Base-by-base conservation (phyloP, 2,329 filamentous ascomycete genomes). In the Ophiocordyceps camponoti-saundersi region DNA sequence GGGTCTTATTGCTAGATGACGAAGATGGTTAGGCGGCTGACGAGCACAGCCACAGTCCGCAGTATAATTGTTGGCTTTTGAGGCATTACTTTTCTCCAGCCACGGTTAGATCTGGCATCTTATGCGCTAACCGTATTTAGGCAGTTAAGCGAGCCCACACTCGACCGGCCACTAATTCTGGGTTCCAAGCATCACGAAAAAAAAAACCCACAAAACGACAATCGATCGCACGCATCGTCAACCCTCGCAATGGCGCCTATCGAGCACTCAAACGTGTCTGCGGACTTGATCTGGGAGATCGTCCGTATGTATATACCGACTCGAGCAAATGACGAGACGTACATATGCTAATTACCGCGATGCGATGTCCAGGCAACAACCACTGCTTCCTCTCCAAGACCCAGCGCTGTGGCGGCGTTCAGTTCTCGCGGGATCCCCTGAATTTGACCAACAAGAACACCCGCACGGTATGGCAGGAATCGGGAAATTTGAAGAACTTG, bases 331-430 rank as follows among this genome's bases (percentile, higher is more conserved):
- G 15, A 10, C 23, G 26, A 49, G n/a, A 41, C 32, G 34, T 16
- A 39, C 10, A 16, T 40, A 29, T 21, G 47, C 34, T 40, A 21
- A 42, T 11, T 47, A 2, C 20, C 15, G 32, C 10, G 23, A n/a
- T 34, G 15, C 23, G 45, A 30, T 32, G 20, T 52, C 50, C 63
- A 95, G 89, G 88, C 72, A 72, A 71, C 73, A 80, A 87, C 73
- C 95, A 93, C 74, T 72, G 86, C 65, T 95, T 75, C 79, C 82
- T 95, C 66, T 85, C 90, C 67, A 95, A 95, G 83, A 84, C 86
- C 73, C 82, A 79, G 65, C 69, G 71, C 60, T 75, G 74, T 61
- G 88, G 85, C 63, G 84, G 85, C 66, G 74, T 84, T 59, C 84
- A 85, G 71, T 88, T 98, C 78, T 96, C 90, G 59, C 84, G 85